Evolutionary conservation across 257 asterid genomes (phyloP), one percentile per base, ranked within the genome.

Genomic region (Solanum chiquidenum): DNA sequence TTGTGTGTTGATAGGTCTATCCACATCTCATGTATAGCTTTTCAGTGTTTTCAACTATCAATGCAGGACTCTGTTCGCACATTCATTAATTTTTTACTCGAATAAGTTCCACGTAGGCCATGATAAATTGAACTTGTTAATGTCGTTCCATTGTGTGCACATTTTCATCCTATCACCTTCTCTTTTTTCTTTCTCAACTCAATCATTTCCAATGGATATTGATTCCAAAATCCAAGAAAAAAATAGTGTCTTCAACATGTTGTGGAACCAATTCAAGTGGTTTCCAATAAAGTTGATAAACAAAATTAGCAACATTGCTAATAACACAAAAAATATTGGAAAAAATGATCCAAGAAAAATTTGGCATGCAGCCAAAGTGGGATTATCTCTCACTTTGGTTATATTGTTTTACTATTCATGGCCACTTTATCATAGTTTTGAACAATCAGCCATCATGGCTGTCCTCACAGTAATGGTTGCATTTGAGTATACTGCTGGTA

Each of bases 401-500:
- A 88, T 92, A 3, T 64, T 89, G 60, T 83, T 90, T 16, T 90
- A 89, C 66, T 89, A 92, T 75, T 87, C 88, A 62, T 34, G 84
- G 27, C 90, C 90, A 2, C 90, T 90, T 3, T 90, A 92, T 64
- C 74, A 75, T n/a, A 91, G 94, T 4, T 90, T 90, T 75, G 93
- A 91, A 6, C 89, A 87, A 33, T 64, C 92, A 2, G 93, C 89
- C 29, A 88, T 89, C 83, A 89, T 92, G 92, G 94, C 91, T n/a
- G 86, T 90, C 71, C 69, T 92, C 33, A 92, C 94, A 12, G 92
- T 91, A 2, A 89, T 91, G 33, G 91, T 90, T 75, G 90, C 90
- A 62, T 90, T 90, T 83, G 94, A 90, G 73, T 92, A 87, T 60
- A 80, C 92, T 5, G 92, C 89, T 31, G 94, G 94, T 90, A 27